These are phyloP conservation scores for Hagleromyces aurorensis DNA, from an alignment of 805 yeast species.

Conservation along the genomic window DNA sequence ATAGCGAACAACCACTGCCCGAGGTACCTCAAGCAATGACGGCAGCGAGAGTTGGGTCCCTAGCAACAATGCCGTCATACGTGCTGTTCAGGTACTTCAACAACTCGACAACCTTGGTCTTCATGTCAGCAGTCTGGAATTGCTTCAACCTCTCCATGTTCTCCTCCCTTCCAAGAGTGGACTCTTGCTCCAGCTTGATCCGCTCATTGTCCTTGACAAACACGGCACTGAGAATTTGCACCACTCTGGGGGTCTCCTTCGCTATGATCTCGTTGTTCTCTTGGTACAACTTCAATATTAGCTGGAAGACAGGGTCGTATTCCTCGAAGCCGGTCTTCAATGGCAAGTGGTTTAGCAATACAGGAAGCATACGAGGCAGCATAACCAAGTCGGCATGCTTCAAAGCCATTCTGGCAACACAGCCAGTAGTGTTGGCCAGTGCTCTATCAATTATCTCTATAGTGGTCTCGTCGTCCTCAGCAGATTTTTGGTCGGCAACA, in stretches of 20 bases:
- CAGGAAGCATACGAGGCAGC: slow-evolving; percentile 65
- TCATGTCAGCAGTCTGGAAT: slow-evolving; percentile 63
- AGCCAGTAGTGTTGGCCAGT: slow-evolving; percentile 92
- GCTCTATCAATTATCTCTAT: slow-evolving; percentile 75
- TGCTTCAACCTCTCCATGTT: slow-evolving; percentile 70
- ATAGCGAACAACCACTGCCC: too few relatives aligned
- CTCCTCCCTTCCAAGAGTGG: slow-evolving; percentile 82
- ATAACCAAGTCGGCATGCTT: slow-evolving; percentile 70
- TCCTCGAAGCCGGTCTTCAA: slow-evolving; percentile 85
- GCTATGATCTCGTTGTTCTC: slow-evolving; percentile 48
- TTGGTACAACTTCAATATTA: slow-evolving; percentile 66
- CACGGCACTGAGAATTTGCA: slow-evolving; percentile 60
- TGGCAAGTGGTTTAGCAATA: slow-evolving; percentile 71
- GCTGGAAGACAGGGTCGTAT: slow-evolving; percentile 79
- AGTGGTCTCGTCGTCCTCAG: slow-evolving; percentile 61
- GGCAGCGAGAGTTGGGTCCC: slow-evolving; percentile 31
- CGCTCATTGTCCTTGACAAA: slow-evolving; percentile 71
- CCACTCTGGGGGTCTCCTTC: slow-evolving; percentile 49
- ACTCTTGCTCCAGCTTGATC: slow-evolving; percentile 57
- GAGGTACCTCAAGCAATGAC: slow-evolving; percentile 25
- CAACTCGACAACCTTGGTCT: slow-evolving; percentile 55
- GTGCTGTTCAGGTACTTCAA: slow-evolving; percentile 64
- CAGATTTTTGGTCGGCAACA: slow-evolving; percentile 64
- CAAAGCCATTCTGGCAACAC: slow-evolving; percentile 86
- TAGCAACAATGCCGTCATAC: slow-evolving; percentile 55